Evolutionary conservation across 2,329 filamentous ascomycete species (phyloP).

Genomic region (Meredithiella fracta): DNA sequence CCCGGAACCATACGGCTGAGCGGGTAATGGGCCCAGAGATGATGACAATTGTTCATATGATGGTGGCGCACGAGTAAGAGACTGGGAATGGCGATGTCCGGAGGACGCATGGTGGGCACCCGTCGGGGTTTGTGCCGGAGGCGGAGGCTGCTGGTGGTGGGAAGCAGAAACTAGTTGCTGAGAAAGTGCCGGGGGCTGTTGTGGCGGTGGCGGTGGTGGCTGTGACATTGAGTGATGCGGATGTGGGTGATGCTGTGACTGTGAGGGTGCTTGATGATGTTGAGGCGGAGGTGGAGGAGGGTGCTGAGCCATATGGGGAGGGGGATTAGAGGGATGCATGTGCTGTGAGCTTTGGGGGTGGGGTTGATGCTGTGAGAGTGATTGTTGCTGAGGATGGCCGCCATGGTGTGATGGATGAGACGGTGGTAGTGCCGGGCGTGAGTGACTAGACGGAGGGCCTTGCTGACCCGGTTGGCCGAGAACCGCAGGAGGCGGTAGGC

Average conservation of each 20-base stretch:
- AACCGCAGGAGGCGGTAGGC: constrained; percentile 50
- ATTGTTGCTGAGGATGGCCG: constrained; percentile 15
- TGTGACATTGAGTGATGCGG: constrained; percentile 9
- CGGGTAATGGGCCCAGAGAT: constrained; percentile 21
- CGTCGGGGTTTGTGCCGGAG: background rate
- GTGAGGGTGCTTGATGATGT: constrained; percentile 18
- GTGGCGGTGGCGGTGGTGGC: background rate
- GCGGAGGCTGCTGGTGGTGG: constrained; percentile 13
- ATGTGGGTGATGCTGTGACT: constrained; percentile 20
- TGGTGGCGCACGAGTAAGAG: background rate
- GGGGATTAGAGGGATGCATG: constrained; percentile 5
- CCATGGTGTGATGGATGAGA: constrained; percentile 15
- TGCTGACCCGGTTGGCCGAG: constrained; percentile 41
- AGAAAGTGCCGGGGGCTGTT: constrained; percentile 19
- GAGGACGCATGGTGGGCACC: background rate
- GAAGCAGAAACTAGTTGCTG: constrained; percentile 11
- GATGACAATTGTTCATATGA: background rate
- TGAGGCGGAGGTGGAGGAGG: constrained; percentile 12
- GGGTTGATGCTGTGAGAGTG: background rate
- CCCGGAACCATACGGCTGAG: constrained; percentile 49
- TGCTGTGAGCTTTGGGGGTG: constrained; percentile 14
- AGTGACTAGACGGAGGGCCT: constrained; percentile 17
- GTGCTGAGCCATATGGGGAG: constrained; percentile 2
- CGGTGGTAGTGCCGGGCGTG: background rate
- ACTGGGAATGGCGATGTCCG: constrained; percentile 3